Evolutionary conservation across 2,329 filamentous ascomycete species (phyloP).

Genomic region (Exophiala sp.): DNA sequence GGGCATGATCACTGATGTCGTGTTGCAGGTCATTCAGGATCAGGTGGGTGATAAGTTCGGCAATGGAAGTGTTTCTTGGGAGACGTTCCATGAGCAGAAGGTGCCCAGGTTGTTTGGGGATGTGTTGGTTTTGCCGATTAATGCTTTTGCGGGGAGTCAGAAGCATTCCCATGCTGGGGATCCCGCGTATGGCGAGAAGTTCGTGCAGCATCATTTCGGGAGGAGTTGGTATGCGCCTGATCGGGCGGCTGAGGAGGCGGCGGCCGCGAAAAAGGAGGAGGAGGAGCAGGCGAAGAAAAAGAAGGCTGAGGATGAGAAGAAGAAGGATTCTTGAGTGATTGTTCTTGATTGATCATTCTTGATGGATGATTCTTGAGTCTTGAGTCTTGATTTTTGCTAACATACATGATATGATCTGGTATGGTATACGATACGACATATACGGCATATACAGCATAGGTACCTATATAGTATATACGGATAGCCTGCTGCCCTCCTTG

Average conservation of each 20-base stretch:
- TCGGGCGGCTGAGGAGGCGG: neutral
- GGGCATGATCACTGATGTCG: slow-evolving; percentile 82
- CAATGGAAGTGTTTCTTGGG: slow-evolving; percentile 74
- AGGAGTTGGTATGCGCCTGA: slow-evolving; percentile 13
- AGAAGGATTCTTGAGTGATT: neutral
- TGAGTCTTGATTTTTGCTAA: no score
- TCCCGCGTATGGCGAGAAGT: slow-evolving; percentile 9
- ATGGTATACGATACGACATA: no score
- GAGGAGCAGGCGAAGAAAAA: neutral
- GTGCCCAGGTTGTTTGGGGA: slow-evolving; percentile 81
- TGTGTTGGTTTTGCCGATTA: slow-evolving; percentile 88
- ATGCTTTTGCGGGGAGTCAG: slow-evolving; percentile 58
- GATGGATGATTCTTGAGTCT: no score
- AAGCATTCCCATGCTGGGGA: slow-evolving; percentile 13
- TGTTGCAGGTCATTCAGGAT: slow-evolving; percentile 55
- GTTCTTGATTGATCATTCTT: no score
- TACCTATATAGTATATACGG: no score
- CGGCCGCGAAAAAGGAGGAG: neutral
- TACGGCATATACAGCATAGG: no score
- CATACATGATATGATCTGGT: no score
- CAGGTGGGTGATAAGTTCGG: no score
- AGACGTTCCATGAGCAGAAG: slow-evolving; percentile 82
- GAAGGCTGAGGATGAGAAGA: neutral
- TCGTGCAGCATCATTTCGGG: slow-evolving; percentile 14
- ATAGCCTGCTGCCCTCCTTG: no score